Evolutionary conservation across 2,329 filamentous ascomycete species (phyloP).

Genomic region (Pleoardoris graminearum): DNA sequence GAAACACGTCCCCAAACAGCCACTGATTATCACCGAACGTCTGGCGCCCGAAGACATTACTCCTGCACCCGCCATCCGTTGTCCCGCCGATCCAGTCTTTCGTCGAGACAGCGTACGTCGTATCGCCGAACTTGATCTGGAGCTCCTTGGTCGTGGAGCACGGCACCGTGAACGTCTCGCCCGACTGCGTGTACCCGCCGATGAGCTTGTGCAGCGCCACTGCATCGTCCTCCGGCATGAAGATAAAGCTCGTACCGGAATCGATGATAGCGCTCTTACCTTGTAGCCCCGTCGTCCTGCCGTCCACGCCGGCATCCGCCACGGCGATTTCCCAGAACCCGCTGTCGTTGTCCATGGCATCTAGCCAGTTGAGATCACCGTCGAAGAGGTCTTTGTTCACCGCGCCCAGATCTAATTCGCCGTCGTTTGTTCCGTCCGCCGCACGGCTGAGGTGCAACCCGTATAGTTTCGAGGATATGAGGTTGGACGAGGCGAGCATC

Average conservation of each 20-base stretch:
- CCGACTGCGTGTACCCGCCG: conserved; percentile 61
- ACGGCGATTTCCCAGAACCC: conserved; percentile 75
- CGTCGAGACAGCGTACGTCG: conserved; percentile 66
- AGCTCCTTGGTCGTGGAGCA: conserved; percentile 67
- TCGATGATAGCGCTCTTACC: conserved; percentile 73
- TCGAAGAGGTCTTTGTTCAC: conserved; percentile 68
- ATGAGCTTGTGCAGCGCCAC: conserved; percentile 69
- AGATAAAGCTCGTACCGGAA: conserved; percentile 79
- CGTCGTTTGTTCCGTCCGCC: conserved; percentile 67
- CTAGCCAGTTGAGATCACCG: conserved; percentile 69
- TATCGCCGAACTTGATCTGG: conserved; percentile 68
- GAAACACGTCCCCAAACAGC: conserved; percentile 82
- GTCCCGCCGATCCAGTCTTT: conserved; percentile 70
- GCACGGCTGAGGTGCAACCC: conserved; percentile 71
- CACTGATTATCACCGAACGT: conserved; percentile 66
- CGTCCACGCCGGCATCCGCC: conserved; percentile 66
- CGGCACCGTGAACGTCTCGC: conserved; percentile 70
- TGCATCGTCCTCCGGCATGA: conserved; percentile 70
- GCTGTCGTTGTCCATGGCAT: conserved; percentile 53
- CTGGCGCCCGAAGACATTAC: conserved; percentile 74
- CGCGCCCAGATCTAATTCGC: conserved; percentile 76
- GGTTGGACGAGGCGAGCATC: conserved; percentile 58
- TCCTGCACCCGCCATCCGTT: conserved; percentile 54
- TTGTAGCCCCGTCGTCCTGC: conserved; percentile 52
- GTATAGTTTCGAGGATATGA: conserved; percentile 69